phyloP scores from a whole-genome alignment of 352 stramenopile genomes.

The Nothophytophthora sp. region DNA sequence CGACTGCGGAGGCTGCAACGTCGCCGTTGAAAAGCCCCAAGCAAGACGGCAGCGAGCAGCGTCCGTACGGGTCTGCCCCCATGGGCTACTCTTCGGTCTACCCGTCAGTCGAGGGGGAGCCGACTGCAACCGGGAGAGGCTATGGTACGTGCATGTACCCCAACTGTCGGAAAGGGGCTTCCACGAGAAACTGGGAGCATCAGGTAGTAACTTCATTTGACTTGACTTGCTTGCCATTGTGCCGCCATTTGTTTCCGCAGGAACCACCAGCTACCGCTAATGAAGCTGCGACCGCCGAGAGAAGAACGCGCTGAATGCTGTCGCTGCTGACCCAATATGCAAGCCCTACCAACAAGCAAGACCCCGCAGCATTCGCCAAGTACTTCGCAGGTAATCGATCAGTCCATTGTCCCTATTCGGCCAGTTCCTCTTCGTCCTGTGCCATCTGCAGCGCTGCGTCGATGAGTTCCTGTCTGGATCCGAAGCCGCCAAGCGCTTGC shows the following conservation, averaged over 20 bases:
- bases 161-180: no score
- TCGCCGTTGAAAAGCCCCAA: constrained; percentile 18
- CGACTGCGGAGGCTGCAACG: constrained; percentile 16
- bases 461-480: constrained; percentile 51
- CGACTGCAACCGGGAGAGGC: background rate
- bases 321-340: no score
- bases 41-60: constrained; percentile 10
- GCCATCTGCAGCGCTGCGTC: constrained; percentile 57
- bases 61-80: constrained; percentile 1
- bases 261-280: no score
- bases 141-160: background rate
- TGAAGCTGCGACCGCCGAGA: no score
- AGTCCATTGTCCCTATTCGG: constrained; percentile 12
- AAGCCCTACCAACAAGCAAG: no score
- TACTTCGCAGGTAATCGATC: constrained; percentile 18
- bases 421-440: constrained; percentile 63
- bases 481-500: constrained; percentile 30
- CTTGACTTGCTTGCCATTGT: no score
- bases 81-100: background rate
- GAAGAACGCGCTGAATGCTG: no score
- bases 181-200: no score
- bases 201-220: no score
- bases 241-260: no score
- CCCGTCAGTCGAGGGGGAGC: background rate
- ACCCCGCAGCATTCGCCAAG: background rate